Base-by-base conservation (phyloP, 169 alveolate genomes). In the Cryptosporidium sp. region DNA sequence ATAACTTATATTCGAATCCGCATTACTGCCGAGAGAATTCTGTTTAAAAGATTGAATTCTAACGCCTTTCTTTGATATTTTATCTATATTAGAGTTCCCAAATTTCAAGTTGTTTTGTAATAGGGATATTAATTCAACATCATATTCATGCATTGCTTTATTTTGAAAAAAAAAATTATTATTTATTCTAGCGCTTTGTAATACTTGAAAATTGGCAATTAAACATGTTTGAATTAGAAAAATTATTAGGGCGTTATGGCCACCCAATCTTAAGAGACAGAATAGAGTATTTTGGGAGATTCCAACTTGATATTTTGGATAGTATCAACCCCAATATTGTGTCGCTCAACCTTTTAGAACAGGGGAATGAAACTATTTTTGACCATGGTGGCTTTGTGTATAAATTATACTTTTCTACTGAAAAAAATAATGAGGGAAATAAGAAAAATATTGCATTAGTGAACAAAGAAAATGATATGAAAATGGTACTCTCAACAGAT, bases 251-350 rank as follows among this genome's bases (percentile, higher is more conserved):
- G 7, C 10, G 37, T 10, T 58, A 33, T 73, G 70, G 86, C 1
- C 86, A 73, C 21, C 86, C 86, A 37, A 73, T 73, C 6, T 5
- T 73, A 33, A 73, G 55, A 58, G 37, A 73, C 9, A 51, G 86
- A 55, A 73, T 73, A 9, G 18, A 35, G n/a, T 41, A 73, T 39
- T 23, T 73, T 18, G 43, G 18, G 9, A 37, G n/a, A 37, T 45
- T 6, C 5, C 43, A 51, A 31, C 18, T 7, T 12, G 51, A 65
- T 29, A 7, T 33, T 29, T 39, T 69, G 2, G 37, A 26, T 26
- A 39, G 3, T 23, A 45, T 14, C 12, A 4, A 39, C 29, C 33
- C 16, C 29, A 29, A 39, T 23, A 45, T 69, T 43, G 23, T 35
- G 2, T 69, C 43, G 5, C n/a, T 69, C 9, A 73, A 73, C 39